These are phyloP conservation scores for Senna siamea DNA, from an alignment of 306 rosid genomes.

Conservation along the genomic window DNA sequence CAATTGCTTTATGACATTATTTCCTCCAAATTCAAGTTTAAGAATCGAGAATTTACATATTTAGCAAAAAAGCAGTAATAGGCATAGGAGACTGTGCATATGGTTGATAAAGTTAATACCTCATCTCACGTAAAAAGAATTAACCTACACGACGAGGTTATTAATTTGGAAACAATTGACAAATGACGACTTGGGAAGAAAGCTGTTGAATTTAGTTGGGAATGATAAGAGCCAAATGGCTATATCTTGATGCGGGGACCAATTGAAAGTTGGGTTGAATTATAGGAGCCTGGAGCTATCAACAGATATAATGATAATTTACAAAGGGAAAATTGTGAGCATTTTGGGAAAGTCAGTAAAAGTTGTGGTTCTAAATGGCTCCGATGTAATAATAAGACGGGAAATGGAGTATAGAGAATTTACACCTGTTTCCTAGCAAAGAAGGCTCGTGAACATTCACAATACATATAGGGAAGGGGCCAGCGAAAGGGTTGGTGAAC, in stretches of 20 bases:
- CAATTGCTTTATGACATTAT: not conserved
- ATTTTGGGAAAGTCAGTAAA: slow-evolving; percentile 8
- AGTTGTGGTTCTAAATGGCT: slow-evolving; percentile 19
- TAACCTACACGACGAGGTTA: not conserved
- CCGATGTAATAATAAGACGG: not conserved
- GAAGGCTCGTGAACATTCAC: not conserved
- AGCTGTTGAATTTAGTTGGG: slow-evolving; percentile 6
- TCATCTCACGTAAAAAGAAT: not conserved
- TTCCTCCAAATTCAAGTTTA: not conserved
- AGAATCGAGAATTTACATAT: not conserved
- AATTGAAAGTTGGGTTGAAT: not conserved
- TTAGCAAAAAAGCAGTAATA: not conserved
- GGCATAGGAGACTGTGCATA: not conserved
- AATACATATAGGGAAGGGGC: not conserved
- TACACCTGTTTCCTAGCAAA: slow-evolving; percentile 12
- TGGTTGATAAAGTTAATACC: not conserved
- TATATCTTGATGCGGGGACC: slow-evolving; percentile 13
- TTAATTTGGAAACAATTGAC: not conserved
- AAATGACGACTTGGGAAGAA: slow-evolving; percentile 10
- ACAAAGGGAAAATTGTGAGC: not conserved
- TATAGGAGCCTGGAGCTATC: not conserved
- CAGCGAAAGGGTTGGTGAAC: slow-evolving; percentile 32
- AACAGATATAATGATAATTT: not conserved
- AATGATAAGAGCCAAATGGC: not conserved
- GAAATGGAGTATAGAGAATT: slow-evolving; percentile 7